phyloP scores from a whole-genome alignment of 257 asterid genomes.

The Verbena officinalis region DNA sequence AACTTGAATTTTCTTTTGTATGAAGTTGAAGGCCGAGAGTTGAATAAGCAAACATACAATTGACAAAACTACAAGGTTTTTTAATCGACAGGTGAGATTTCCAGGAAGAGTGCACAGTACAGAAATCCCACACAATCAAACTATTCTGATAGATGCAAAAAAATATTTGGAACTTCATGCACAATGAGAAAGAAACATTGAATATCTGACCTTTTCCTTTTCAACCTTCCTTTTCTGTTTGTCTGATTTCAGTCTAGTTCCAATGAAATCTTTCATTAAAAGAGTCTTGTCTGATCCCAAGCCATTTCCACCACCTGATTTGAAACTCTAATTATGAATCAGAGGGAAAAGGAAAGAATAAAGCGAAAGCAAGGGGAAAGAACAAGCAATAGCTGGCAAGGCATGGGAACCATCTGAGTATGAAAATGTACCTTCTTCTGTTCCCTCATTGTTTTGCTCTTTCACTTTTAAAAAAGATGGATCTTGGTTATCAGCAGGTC shows the following conservation, averaged over 20 bases:
- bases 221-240: conserved; percentile 53
- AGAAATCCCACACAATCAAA: conserved; percentile 15
- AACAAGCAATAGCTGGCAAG: conserved; percentile 15
- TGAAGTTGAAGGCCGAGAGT: neutral
- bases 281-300: conserved; percentile 38
- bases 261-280: conserved; percentile 40
- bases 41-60: neutral
- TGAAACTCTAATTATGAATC: conserved; percentile 26
- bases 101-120: conserved; percentile 1
- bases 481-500: conserved; percentile 30
- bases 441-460: conserved; percentile 35
- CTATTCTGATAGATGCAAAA: conserved; percentile 2
- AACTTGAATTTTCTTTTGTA: conserved; percentile 5
- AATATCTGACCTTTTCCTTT: conserved; percentile 58
- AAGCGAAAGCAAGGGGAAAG: conserved; percentile 16
- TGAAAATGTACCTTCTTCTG: conserved; percentile 36
- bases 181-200: neutral
- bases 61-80: conserved; percentile 8
- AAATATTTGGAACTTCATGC: conserved; percentile 2
- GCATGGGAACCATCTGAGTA: conserved; percentile 50
- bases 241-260: conserved; percentile 44
- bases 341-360: conserved; percentile 12
- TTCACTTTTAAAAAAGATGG: conserved; percentile 26
- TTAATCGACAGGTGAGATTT: conserved; percentile 7
- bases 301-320: conserved; percentile 52